These are phyloP conservation scores for Periconia sp. DNA, from an alignment of 2,329 filamentous ascomycete genomes.

Conservation along the genomic window DNA sequence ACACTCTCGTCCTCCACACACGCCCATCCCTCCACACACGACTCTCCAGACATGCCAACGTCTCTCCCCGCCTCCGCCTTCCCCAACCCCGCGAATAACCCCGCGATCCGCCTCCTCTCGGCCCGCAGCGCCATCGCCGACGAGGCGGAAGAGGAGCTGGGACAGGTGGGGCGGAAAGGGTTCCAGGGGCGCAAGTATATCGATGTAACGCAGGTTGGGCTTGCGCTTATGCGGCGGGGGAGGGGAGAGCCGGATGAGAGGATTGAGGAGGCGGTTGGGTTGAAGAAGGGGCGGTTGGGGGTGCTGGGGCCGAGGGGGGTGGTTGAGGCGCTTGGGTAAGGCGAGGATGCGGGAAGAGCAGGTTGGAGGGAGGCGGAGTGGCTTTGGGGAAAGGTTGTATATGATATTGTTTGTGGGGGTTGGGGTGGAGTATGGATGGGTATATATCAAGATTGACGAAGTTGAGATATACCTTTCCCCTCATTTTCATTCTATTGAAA, in stretches of 20 bases:
- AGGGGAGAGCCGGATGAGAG: slow-evolving; percentile 31
- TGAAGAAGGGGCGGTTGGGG: slow-evolving; percentile 36
- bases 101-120: slow-evolving; percentile 56
- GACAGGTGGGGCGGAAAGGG: slow-evolving; percentile 45
- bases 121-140: slow-evolving; percentile 54
- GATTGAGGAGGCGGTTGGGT: slow-evolving; percentile 35
- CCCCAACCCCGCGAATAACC: slow-evolving; percentile 49
- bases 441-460: background rate
- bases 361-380: background rate
- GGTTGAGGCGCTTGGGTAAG: slow-evolving; percentile 24
- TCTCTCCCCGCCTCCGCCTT: slow-evolving; percentile 31
- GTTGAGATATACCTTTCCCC: too few relatives aligned
- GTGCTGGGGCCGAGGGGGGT: slow-evolving; percentile 23
- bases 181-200: slow-evolving; percentile 48
- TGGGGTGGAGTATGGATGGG: background rate
- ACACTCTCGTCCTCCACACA: slow-evolving; percentile 17
- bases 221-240: slow-evolving; percentile 36
- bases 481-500: too few relatives aligned
- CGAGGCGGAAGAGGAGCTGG: slow-evolving; percentile 57
- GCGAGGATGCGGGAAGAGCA: background rate
- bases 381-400: background rate
- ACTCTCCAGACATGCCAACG: slow-evolving; percentile 30
- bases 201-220: slow-evolving; percentile 46
- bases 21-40: background rate
- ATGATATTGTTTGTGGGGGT: background rate